These are phyloP conservation scores for Alternaria ethzedia DNA, from an alignment of 2,329 filamentous ascomycete genomes.

Conservation along the genomic window DNA sequence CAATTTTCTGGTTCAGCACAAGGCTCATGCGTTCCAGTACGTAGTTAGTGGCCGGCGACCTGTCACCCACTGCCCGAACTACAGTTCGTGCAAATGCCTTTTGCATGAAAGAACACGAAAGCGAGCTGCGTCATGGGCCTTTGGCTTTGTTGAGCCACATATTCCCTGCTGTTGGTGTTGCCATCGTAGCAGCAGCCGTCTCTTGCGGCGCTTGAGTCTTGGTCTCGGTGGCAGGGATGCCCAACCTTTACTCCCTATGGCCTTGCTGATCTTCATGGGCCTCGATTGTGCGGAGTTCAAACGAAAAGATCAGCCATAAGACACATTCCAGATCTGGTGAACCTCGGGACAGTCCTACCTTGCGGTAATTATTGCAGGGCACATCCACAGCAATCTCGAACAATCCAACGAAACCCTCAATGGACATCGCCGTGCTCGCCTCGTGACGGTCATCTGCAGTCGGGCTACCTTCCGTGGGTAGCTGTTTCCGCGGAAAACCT, in stretches of 20 bases:
- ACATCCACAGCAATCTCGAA: not conserved
- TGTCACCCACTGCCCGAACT: slow-evolving; percentile 9
- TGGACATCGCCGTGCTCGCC: slow-evolving; percentile 6
- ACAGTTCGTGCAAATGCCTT: not conserved
- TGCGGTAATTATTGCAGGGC: not conserved
- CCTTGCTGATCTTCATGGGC: slow-evolving; percentile 1
- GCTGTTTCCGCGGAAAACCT: not conserved
- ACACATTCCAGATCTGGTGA: not conserved
- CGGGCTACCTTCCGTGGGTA: slow-evolving; percentile 1
- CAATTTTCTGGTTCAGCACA: slow-evolving; percentile 2
- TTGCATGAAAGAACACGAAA: not conserved
- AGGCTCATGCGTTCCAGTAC: not conserved
- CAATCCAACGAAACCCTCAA: not conserved
- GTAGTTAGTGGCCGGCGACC: not conserved
- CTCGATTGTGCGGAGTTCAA: not conserved
- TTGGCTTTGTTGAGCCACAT: slow-evolving; percentile 3
- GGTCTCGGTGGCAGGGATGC: not conserved
- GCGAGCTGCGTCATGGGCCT: slow-evolving; percentile 1
- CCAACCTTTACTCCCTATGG: not conserved
- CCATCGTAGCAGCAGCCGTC: not conserved
- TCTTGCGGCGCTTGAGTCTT: not conserved
- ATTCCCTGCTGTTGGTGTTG: slow-evolving; percentile 4
- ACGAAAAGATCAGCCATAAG: not conserved
- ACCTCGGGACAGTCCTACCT: not conserved
- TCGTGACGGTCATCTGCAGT: not conserved